Percentiles rank a stretch among this genome's conserved stretches.
These are phyloP conservation scores for Aspergillus sp. DNA, from an alignment of 2,329 filamentous ascomycete species.

Conservation along the genomic window DNA sequence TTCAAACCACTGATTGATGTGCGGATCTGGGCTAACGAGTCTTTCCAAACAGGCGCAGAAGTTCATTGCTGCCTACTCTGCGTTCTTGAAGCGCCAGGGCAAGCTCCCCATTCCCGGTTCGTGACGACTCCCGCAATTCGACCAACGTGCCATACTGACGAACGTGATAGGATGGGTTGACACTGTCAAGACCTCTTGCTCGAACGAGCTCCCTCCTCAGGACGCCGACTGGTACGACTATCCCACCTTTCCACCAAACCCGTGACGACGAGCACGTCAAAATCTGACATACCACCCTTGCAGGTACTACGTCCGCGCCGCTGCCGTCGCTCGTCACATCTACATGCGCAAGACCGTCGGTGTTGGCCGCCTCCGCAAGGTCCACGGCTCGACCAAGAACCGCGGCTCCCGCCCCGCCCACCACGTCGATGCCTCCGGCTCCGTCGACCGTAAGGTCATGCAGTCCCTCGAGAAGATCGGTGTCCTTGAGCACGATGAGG, in stretches of 20 bases:
- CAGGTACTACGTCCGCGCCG: slow-evolving; percentile 78
- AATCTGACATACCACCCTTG: not conserved
- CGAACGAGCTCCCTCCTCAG: slow-evolving; percentile 97
- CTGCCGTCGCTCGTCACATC: slow-evolving; percentile 94
- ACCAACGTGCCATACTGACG: not conserved
- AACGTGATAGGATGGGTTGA: slow-evolving; percentile 81
- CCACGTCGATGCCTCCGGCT: slow-evolving; percentile 93
- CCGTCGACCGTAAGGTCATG: slow-evolving; percentile 95
- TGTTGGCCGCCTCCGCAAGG: slow-evolving; percentile 95
- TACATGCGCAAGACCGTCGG: slow-evolving; percentile 99
- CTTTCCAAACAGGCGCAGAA: slow-evolving; percentile 57
- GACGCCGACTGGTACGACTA: slow-evolving; percentile 91
- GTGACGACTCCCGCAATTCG: slow-evolving; percentile 28
- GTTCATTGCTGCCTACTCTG: slow-evolving; percentile 66
- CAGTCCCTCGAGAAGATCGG: slow-evolving; percentile 99
- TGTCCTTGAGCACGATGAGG: slow-evolving; percentile 95
- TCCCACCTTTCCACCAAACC: not conserved
- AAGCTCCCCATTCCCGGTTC: slow-evolving; percentile 68
- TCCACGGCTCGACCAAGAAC: slow-evolving; percentile 96
- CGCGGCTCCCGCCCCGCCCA: slow-evolving; percentile 85
- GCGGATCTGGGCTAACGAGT: slow-evolving; percentile 9
- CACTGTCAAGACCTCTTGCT: slow-evolving; percentile 96
- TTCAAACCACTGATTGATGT: slow-evolving; percentile 7
- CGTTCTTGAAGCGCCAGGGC: slow-evolving; percentile 69
- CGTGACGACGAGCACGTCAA: slow-evolving; percentile 3